These are phyloP conservation scores for Xanthoceras sorbifolium DNA, from an alignment of 345 rosid species.

Conservation along the genomic window DNA sequence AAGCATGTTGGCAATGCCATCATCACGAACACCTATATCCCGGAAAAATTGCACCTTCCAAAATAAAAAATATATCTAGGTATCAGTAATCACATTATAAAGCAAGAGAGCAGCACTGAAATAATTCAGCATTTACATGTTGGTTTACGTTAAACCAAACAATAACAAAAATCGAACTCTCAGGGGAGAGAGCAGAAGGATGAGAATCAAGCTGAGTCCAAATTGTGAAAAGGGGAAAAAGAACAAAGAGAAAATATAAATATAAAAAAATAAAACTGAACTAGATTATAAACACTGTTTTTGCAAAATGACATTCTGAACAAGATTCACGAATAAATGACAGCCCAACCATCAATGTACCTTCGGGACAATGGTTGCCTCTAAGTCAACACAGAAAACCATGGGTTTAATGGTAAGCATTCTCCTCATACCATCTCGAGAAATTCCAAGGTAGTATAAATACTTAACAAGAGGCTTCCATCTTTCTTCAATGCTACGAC, in stretches of 20 bases:
- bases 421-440: constrained; percentile 87
- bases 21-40: constrained; percentile 81
- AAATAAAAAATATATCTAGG: constrained; percentile 20
- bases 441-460: constrained; percentile 80
- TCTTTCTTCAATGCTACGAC: constrained; percentile 74
- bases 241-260: neutral
- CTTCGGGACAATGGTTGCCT: constrained; percentile 73
- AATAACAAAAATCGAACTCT: neutral
- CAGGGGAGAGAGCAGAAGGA: neutral
- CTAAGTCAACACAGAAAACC: constrained; percentile 75
- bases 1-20: constrained; percentile 85
- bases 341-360: constrained; percentile 29
- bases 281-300: neutral
- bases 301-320: neutral
- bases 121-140: neutral
- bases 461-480: constrained; percentile 93
- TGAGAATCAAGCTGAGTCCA: neutral
- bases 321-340: neutral
- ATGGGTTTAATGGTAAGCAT: constrained; percentile 82
- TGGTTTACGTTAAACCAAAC: neutral
- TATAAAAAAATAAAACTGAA: neutral
- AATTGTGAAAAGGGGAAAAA: neutral
- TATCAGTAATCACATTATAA: constrained; percentile 20
- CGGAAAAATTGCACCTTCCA: constrained; percentile 73
- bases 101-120: neutral